Conservation (phyloP, 2,329 filamentous ascomycete genomes). For the Diaporthe longicolla region DNA sequence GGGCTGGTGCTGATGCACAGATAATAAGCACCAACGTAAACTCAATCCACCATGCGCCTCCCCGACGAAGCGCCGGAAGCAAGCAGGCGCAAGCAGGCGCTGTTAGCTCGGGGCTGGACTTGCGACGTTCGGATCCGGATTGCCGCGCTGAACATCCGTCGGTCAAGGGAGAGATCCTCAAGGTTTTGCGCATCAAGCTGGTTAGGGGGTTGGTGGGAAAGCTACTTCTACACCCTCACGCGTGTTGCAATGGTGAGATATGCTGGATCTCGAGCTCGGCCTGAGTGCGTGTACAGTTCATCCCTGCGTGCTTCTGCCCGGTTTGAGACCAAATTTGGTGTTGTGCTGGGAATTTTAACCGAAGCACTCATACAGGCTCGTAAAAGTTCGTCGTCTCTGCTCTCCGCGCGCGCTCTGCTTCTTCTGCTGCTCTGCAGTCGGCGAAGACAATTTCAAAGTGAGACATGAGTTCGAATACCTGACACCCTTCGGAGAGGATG, state of each 20-base stretch:
- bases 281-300: conserved; percentile 15
- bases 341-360: conserved; percentile 9
- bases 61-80: not conserved
- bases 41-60: not conserved
- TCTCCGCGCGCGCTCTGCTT: not conserved
- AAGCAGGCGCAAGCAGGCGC: not conserved
- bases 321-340: conserved; percentile 4
- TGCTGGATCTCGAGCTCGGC: not conserved
- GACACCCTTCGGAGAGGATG: not conserved
- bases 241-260: conserved; percentile 9
- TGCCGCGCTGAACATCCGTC: not conserved
- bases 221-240: conserved; percentile 20
- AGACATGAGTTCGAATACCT: not conserved
- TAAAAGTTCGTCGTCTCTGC: not conserved
- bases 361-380: not conserved
- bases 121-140: conserved; percentile 12
- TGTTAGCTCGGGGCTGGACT: not conserved
- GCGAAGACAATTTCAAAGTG: not conserved
- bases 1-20: not conserved
- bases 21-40: not conserved
- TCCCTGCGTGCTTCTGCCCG: not conserved
- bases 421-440: not conserved
- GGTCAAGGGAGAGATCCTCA: not conserved
- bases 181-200: not conserved
- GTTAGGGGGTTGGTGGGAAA: not conserved